Base-by-base conservation (phyloP, 148 eudicot species). In the Cornus controversa region DNA sequence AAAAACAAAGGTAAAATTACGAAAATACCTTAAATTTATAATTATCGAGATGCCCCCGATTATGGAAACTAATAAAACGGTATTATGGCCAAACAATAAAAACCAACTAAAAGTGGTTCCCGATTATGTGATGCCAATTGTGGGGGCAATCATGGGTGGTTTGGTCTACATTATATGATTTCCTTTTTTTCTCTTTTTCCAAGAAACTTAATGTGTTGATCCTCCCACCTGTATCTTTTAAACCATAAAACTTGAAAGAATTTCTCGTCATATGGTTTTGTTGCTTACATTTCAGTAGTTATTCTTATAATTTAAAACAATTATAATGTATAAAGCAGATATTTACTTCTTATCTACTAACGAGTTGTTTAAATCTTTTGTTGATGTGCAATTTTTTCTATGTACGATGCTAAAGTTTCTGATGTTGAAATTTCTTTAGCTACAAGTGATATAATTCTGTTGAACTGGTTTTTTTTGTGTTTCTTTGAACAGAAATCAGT, bases 401-500 rank as follows among this genome's bases (percentile, higher is more conserved):
- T 50, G 57, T 40, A 22, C 3, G 26, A 18, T 27, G 27, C 42
- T 18, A n/a, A 31, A 50, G 47, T 34, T 73, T 73, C 29, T 60
- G 36, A 64, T 24, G 10, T 40, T 40, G 45, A 26, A 16, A 64
- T 23, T 6, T 40, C 34, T 40, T 16, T 42, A 25, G 70, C 77
- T 42, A 14, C 15, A 25, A 58, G 62, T 31, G 2, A n/a, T 4
- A 29, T 27, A 66, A 10, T 24, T 27, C 45, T 6, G 63, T 75
- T 75, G 10, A 60, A 28, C 63, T 36, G 69, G 68, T 74, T 42
- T 47, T 25, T 27, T 4, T 16, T 42, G 34, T 25, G 18, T 67
- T 76, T 70, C 5, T 80, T 77, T 81, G 11, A 66, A 68, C 88
- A 96, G 99, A 78, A 81, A 82, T 79, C 88, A 85, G 72, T 87